Evolutionary conservation across 2,329 filamentous ascomycete genomes (phyloP).

Genomic region (Didymella segeticola): DNA sequence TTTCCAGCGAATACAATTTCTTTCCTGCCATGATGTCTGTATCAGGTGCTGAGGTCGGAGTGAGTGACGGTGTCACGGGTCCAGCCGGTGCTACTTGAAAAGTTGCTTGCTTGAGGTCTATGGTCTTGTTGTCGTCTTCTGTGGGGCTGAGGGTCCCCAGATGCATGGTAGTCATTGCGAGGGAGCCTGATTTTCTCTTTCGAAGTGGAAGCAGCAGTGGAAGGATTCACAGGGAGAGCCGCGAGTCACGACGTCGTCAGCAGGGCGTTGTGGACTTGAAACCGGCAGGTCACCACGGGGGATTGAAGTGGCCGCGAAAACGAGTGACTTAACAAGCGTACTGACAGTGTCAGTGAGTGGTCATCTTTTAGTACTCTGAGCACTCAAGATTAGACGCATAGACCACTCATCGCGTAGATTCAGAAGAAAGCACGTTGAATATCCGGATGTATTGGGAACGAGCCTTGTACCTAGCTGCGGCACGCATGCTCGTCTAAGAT

Average conservation of each 20-base stretch:
- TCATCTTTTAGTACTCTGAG: slow-evolving; percentile 48
- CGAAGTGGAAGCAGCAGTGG: slow-evolving; percentile 19
- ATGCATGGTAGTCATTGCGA: slow-evolving; percentile 43
- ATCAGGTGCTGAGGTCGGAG: slow-evolving; percentile 35
- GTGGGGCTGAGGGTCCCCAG: slow-evolving; percentile 37
- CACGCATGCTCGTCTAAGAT: slow-evolving; percentile 41
- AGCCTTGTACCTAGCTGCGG: slow-evolving; percentile 47
- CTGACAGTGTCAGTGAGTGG: slow-evolving; percentile 38
- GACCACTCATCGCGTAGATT: slow-evolving; percentile 34
- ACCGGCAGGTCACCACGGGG: not conserved
- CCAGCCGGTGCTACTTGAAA: slow-evolving; percentile 39
- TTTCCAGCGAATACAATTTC: slow-evolving; percentile 41
- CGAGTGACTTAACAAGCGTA: slow-evolving; percentile 22
- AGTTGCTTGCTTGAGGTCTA: slow-evolving; percentile 44
- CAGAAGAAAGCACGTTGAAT: slow-evolving; percentile 39
- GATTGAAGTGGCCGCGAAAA: slow-evolving; percentile 21
- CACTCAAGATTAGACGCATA: slow-evolving; percentile 39
- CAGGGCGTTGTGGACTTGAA: slow-evolving; percentile 10
- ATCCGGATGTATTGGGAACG: slow-evolving; percentile 47
- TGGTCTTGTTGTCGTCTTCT: slow-evolving; percentile 30
- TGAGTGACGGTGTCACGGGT: slow-evolving; percentile 36
- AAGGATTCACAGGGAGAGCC: slow-evolving; percentile 36
- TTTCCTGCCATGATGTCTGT: slow-evolving; percentile 41
- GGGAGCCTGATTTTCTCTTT: slow-evolving; percentile 27
- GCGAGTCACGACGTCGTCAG: slow-evolving; percentile 32